Evolutionary conservation across 2,329 filamentous ascomycete species (phyloP).

Genomic region (Dryadomyces quercus-mongolicae): DNA sequence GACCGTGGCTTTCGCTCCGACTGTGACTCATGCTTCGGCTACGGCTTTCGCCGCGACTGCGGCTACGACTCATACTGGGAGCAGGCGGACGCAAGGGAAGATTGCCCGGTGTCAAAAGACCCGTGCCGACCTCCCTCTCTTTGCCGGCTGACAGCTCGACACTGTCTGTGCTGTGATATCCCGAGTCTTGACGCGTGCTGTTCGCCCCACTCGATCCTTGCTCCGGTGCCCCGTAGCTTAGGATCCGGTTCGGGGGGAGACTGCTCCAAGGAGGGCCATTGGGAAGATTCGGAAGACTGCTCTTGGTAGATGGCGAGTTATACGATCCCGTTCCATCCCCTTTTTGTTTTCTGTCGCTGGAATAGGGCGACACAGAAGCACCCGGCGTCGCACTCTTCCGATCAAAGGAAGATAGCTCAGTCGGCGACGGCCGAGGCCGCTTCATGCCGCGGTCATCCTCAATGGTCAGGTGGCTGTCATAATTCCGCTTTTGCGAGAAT

Average conservation of each 20-base stretch:
- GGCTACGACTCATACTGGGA: background rate
- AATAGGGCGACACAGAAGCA: background rate
- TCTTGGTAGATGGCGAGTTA: background rate
- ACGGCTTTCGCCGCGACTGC: background rate
- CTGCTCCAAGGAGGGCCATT: conserved; percentile 1
- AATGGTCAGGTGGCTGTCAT: background rate
- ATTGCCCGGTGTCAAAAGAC: background rate
- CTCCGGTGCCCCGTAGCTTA: conserved; percentile 1
- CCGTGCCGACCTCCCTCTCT: background rate
- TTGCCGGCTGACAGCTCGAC: background rate
- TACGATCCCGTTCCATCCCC: background rate
- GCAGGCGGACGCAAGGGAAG: conserved; percentile 1
- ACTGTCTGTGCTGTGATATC: background rate
- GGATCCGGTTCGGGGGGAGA: conserved; percentile 3
- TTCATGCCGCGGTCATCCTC: conserved; percentile 7
- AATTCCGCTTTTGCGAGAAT: conserved; percentile 5
- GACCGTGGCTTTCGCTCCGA: background rate
- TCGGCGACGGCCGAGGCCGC: conserved; percentile 7
- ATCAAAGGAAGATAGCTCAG: background rate
- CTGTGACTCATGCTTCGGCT: background rate
- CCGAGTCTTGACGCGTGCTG: background rate
- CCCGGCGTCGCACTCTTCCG: background rate
- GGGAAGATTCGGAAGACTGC: background rate
- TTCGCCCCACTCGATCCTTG: background rate
- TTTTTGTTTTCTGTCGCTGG: background rate